Evolutionary conservation across 2,329 filamentous ascomycete species (phyloP), one percentile per base, ranked within the genome.

Genomic region (Aspergillus oerlinghausenensis): DNA sequence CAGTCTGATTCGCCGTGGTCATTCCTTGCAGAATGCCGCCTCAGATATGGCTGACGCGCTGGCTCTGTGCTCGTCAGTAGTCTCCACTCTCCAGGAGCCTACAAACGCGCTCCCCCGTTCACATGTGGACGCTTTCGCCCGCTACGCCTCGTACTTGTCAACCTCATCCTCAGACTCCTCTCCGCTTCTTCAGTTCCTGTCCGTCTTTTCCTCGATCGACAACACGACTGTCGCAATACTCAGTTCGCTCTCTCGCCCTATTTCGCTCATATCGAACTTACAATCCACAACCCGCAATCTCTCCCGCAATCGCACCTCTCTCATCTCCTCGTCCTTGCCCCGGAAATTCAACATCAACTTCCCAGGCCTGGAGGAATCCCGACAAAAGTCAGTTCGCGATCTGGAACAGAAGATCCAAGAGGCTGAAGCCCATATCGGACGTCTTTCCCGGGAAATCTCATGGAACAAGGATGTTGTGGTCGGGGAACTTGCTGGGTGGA

Each of bases 401-500:
- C 89, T 90, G 47, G 89, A 92, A 75, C 88, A 89, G 62, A 90
- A 89, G 65, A 89, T 90, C 40, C 82, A 84, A 14, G 86, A 87
- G 61, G 85, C 84, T 23, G 84, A 87, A 61, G 75, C 80, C 19
- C 90, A 97, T 69, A 83, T 90, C 10, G 84, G 87, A 21, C 83
- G 85, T 47, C 75, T 96, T n/a, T 87, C 88, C 0, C 85, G 85
- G 52, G 94, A 99, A 73, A 78, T 99, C 55, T 80, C 91, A 51
- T 96, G 94, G 73, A 96, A 92, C 50, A 93, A 97, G 75, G 90
- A 95, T 73, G 91, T 93, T 14, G 93, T 97, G 25, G 93, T 95
- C 6, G 83, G 86, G 1, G 94, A 99, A 76, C 74, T 99, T 55
- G 94, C 94, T 0, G 92, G 90, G 17, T 99, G 94, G 91, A 92